phyloP scores from a whole-genome alignment of 805 yeast genomes.

The Blastobotrys muscicola region DNA sequence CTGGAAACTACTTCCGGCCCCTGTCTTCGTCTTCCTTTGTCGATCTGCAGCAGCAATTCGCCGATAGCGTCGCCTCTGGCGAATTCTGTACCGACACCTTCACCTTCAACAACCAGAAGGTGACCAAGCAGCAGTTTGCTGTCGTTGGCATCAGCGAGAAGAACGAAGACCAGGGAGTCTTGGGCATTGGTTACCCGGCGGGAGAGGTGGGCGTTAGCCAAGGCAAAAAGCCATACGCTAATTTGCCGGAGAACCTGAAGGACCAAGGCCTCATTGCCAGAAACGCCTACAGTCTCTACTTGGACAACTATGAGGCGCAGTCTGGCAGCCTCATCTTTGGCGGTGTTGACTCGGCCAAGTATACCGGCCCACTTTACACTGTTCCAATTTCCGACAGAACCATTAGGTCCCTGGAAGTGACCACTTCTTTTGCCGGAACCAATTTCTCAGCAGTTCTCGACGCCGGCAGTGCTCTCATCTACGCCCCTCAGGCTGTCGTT shows the following conservation, averaged over 20 bases:
- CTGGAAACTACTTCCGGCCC: too few relatives aligned
- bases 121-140: too few relatives aligned
- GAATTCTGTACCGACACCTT: too few relatives aligned
- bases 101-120: too few relatives aligned
- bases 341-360: slow-evolving; percentile 19
- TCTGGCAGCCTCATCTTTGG: slow-evolving; percentile 36
- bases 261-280: slow-evolving; percentile 32
- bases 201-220: slow-evolving; percentile 13
- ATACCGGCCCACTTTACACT: slow-evolving; percentile 7
- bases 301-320: slow-evolving; percentile 27
- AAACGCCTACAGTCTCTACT: slow-evolving; percentile 37
- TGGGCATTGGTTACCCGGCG: slow-evolving; percentile 17
- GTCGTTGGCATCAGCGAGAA: too few relatives aligned
- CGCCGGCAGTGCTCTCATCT: slow-evolving; percentile 12
- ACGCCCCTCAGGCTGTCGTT: slow-evolving; percentile 2
- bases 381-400: slow-evolving; percentile 28
- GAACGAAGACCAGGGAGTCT: slow-evolving; percentile 29
- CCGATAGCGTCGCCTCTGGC: too few relatives aligned
- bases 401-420: too few relatives aligned
- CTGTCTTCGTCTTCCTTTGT: too few relatives aligned
- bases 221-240: slow-evolving; percentile 8
- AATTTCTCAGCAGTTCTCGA: slow-evolving; percentile 1
- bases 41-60: too few relatives aligned
- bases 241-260: slow-evolving; percentile 28
- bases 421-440: too few relatives aligned